phyloP scores from a whole-genome alignment of 2,329 filamentous ascomycete species.

The Pyricularia grisea region DNA sequence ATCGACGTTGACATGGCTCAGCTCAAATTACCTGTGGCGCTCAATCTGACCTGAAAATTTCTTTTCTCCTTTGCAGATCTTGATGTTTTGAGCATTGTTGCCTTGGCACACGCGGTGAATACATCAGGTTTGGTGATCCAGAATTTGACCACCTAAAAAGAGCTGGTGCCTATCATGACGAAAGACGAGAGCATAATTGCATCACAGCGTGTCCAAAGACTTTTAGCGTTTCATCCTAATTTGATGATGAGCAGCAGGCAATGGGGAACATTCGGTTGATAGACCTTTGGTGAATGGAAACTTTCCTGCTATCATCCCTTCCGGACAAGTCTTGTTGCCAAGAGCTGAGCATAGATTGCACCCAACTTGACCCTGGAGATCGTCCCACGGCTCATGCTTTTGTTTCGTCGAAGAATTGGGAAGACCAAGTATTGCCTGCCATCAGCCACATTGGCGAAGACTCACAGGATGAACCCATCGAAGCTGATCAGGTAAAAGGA shows the following conservation, averaged over 20 bases:
- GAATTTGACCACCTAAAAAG: no score
- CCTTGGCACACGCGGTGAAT: no score
- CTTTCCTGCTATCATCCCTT: no score
- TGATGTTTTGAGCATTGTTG: no score
- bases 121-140: no score
- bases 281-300: background rate
- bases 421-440: background rate
- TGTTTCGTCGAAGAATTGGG: background rate
- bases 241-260: background rate
- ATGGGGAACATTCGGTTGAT: background rate
- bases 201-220: background rate
- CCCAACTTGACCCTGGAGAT: background rate
- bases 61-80: no score
- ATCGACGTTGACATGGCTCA: no score
- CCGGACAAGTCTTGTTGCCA: background rate
- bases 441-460: background rate
- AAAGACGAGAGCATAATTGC: no score
- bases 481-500: background rate
- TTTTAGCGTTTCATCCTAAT: background rate
- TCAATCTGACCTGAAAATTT: no score
- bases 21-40: no score
- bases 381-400: background rate
- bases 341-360: background rate
- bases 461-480: background rate
- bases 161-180: no score